Base-by-base conservation (phyloP, 2,329 filamentous ascomycete genomes). In the Phialocephala sp. region DNA sequence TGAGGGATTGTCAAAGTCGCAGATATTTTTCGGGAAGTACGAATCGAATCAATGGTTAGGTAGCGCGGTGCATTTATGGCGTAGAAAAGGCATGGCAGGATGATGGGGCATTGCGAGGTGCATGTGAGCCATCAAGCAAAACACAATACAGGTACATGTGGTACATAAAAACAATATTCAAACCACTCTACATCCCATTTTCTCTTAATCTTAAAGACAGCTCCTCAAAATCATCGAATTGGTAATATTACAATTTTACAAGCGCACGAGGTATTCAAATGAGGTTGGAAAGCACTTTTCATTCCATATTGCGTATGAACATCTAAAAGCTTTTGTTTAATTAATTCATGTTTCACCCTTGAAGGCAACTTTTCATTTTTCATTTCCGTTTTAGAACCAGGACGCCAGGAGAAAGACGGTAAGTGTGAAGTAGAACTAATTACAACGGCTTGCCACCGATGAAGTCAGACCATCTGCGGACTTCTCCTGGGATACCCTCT, bases 381-480 rank as follows among this genome's bases (percentile, higher is more conserved):
- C 8, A 22, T 22, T 2, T 22, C n/a, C n/a, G 4, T 18, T 3
- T 32, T 6, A 32, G 41, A 43, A 36, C 56, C 12, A 59, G 32
- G 20, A 63, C 37, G 41, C 37, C 37, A 58, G 22, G 36, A 47
- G 22, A 50, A 8, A 45, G 56, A 59, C 37, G 24, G 57, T 22
- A 60, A 50, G 39, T 18, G 6, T n/a, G 24, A 18, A 47, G 24
- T 27, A 63, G 22, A 37, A 14, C 35, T 62, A 36, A 69, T 66
- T 88, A 93, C 83, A 93, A 81, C 61, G 89, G 90, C 85, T 93
- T 93, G 75, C 90, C 90, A 71, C 93, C 93, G 75, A 97, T 91
- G 79, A 98, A 99, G 75, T 98, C 90, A 71, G 92, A 96, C 95
- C 95, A 99, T 76, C 90, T 89, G 78, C 91, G 89, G 75, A 98